Evolutionary conservation across 2,329 filamentous ascomycete genomes (phyloP).

Genomic region (Dendrostoma leiphaemia): DNA sequence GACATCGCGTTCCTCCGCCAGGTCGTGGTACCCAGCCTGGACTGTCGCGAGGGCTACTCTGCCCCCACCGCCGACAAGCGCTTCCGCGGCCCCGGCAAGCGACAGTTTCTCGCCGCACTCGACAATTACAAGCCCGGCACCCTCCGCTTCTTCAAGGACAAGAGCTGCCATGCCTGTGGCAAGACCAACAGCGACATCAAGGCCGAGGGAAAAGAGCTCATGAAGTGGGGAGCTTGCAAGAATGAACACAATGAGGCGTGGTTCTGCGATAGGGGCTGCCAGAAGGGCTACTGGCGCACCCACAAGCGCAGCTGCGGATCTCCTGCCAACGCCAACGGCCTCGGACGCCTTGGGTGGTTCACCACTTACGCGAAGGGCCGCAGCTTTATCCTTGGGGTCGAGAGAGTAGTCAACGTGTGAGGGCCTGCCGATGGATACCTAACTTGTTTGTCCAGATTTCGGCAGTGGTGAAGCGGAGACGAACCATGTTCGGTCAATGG

Average conservation of each 20-base stretch:
- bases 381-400: not conserved
- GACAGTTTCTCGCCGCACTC: constrained; percentile 23
- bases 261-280: constrained; percentile 19
- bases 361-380: not conserved
- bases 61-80: constrained; percentile 4
- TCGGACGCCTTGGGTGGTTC: not conserved
- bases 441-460: too few relatives aligned
- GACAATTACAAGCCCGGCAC: constrained; percentile 22
- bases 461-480: too few relatives aligned
- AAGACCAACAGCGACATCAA: constrained; percentile 7
- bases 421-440: too few relatives aligned
- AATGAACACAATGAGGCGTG: constrained; percentile 18
- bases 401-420: too few relatives aligned
- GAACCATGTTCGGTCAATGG: too few relatives aligned
- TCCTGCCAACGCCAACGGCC: not conserved
- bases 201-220: not conserved
- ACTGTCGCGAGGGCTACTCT: constrained; percentile 5
- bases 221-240: constrained; percentile 21
- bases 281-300: constrained; percentile 16
- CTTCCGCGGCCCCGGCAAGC: constrained; percentile 21
- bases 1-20: constrained; percentile 19
- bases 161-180: constrained; percentile 11
- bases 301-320: constrained; percentile 17
- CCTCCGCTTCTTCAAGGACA: constrained; percentile 20
- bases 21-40: constrained; percentile 12